Base-by-base conservation (phyloP, 108 stramenopile genomes). In the Cyclotella baltica region DNA sequence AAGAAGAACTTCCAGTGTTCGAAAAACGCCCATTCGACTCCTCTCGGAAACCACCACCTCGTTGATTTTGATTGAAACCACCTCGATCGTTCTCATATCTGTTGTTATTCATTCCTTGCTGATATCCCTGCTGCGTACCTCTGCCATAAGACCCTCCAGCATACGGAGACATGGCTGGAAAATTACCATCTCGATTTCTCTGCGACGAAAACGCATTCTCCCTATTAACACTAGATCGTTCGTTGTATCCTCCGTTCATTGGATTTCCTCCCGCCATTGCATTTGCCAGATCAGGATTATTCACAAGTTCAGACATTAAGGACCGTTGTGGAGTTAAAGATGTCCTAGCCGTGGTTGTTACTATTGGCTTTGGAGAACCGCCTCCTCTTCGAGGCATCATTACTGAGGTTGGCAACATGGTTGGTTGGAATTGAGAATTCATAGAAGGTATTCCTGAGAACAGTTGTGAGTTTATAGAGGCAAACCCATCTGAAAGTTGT, bases 321-420 rank as follows among this genome's bases (percentile, higher is more conserved):
- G 59, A 61, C 15, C 59, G 31, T 34, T 61, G 31, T 33, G 59
- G 59, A 61, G 31, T 5, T 0, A 61, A 31, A 1, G 31, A 61
- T 33, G 59, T 61, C 33, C 59, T 31, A n/a, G 59, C 59, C 34
- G 59, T n/a, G 0, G 59, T 33, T 31, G 59, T 61, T 11, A 61
- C 59, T 1, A 61, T 61, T 2, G 59, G 59, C 33, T 61, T 61
- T 15, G 59, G 59, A 4, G 59, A 30, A 20, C 59, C 25, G 11
- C 55, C 31, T n/a, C 59, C 31, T 61, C 59, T 31, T 61, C 59
- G 1, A 61, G 59, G 33, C 59, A 61, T 61, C 59, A 61, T 61
- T 22, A 61, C 59, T 34, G 59, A 61, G 16, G 30, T 22, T 15
- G 31, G 59, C n/a, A 61, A 20, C 20, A 18, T 15, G 31, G 59